Conservation (phyloP, 176 grass and related monocot species). For the Alloteropsis semialata region DNA sequence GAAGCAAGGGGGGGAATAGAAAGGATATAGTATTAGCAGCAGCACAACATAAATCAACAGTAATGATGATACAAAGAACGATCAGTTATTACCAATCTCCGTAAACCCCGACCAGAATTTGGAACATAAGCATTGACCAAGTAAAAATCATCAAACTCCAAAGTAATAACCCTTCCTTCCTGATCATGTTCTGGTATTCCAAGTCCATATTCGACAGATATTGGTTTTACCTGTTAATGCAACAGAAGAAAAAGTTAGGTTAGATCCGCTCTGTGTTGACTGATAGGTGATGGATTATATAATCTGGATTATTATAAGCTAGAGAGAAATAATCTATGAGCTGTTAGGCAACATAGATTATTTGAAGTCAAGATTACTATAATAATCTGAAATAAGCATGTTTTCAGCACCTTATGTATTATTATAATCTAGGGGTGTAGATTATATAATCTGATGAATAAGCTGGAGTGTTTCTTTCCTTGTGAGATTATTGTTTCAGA, state of each 20-base stretch:
- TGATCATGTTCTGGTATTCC: slow-evolving; percentile 70
- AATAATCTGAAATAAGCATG: no score
- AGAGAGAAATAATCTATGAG: no score
- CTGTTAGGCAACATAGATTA: no score
- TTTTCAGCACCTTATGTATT: no score
- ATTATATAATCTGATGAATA: no score
- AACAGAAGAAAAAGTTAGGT: slow-evolving; percentile 23
- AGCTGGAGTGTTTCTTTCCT: no score
- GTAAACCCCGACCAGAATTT: slow-evolving; percentile 76
- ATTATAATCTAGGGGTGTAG: no score
- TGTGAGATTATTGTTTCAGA: no score
- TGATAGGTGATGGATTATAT: no score
- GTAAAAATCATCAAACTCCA: slow-evolving; percentile 90
- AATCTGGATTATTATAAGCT: no score
- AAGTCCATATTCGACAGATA: slow-evolving; percentile 69
- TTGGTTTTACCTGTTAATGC: slow-evolving; percentile 68
- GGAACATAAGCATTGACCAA: slow-evolving; percentile 84
- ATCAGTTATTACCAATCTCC: slow-evolving; percentile 51
- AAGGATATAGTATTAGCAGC: neutral
- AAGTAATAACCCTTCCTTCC: slow-evolving; percentile 75
- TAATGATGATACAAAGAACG: neutral
- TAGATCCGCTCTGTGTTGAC: neutral
- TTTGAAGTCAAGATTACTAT: no score
- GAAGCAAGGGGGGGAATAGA: slow-evolving; percentile 5
- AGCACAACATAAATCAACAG: slow-evolving; percentile 13